phyloP scores from a whole-genome alignment of 2,329 filamentous ascomycete genomes.

The Blumeriella jaapii region DNA sequence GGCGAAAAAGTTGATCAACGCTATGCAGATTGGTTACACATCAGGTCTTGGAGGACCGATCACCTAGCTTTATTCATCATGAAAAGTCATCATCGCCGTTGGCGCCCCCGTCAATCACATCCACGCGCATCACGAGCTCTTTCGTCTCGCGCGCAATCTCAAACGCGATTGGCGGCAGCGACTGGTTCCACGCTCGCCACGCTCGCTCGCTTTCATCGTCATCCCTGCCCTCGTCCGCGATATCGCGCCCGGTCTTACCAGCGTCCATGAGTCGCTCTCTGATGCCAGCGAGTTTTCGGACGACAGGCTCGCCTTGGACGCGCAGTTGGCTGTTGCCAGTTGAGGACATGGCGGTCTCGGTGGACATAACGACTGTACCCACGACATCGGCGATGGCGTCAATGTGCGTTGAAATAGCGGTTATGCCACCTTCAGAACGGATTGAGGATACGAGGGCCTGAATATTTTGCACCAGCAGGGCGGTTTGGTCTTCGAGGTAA shows the following conservation, averaged over 20 bases:
- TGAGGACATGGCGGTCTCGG: slow-evolving; percentile 42
- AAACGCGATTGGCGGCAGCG: slow-evolving; percentile 74
- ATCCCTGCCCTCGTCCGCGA: slow-evolving; percentile 41
- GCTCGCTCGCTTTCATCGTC: slow-evolving; percentile 40
- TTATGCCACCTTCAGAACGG: slow-evolving; percentile 50
- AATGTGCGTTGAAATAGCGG: slow-evolving; percentile 58
- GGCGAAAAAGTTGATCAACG: too few species aligned
- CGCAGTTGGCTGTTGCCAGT: slow-evolving; percentile 41
- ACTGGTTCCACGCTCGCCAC: slow-evolving; percentile 55
- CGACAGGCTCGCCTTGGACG: slow-evolving; percentile 38
- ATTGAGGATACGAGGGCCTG: slow-evolving; percentile 69
- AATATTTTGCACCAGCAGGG: slow-evolving; percentile 66
- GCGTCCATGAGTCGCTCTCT: slow-evolving; percentile 54
- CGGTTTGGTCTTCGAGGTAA: slow-evolving; percentile 75
- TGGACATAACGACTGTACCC: slow-evolving; percentile 55
- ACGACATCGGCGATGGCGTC: slow-evolving; percentile 60
- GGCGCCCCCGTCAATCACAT: slow-evolving; percentile 26
- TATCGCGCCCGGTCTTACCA: slow-evolving; percentile 47
- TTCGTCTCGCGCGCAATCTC: slow-evolving; percentile 75
- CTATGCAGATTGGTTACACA: slow-evolving; percentile 4
- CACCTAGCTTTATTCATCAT: slow-evolving; percentile 14
- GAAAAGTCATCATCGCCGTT: slow-evolving; percentile 21
- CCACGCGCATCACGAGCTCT: slow-evolving; percentile 47
- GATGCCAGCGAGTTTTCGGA: slow-evolving; percentile 48
- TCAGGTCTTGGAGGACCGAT: too few species aligned